These are phyloP conservation scores for Fusarium abutilonis DNA, from an alignment of 2,329 filamentous ascomycete genomes.

Conservation along the genomic window DNA sequence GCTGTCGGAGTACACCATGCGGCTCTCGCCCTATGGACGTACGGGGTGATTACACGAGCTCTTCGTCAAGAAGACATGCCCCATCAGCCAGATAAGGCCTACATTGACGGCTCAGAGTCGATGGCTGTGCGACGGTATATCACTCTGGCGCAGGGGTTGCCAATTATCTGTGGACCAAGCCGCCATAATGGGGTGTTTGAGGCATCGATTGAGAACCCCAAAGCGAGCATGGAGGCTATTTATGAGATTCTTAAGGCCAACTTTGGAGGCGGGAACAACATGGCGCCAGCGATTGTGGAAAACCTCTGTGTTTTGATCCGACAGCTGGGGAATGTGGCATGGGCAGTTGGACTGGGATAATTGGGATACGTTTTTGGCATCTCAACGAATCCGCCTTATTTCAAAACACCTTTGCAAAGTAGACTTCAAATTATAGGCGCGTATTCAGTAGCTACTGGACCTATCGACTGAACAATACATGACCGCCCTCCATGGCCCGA, in stretches of 20 bases:
- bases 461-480: no score
- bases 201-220: constrained; percentile 63
- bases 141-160: constrained; percentile 62
- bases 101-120: constrained; percentile 67
- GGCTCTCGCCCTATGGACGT: constrained; percentile 74
- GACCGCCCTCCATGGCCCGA: no score
- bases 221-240: constrained; percentile 66
- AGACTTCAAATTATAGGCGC: neutral
- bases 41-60: constrained; percentile 66
- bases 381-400: neutral
- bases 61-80: constrained; percentile 47
- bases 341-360: constrained; percentile 50
- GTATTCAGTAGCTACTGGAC: neutral
- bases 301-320: constrained; percentile 72
- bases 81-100: constrained; percentile 55
- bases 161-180: constrained; percentile 57
- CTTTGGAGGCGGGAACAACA: constrained; percentile 56
- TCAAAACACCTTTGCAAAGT: neutral
- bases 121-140: constrained; percentile 66
- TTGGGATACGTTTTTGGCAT: neutral
- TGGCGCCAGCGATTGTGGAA: constrained; percentile 70
- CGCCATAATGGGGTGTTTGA: constrained; percentile 46
- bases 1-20: constrained; percentile 76
- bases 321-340: constrained; percentile 65
- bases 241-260: constrained; percentile 66